phyloP scores from a whole-genome alignment of 2,329 filamentous ascomycete genomes.

The Coleophoma eucalyptorum region DNA sequence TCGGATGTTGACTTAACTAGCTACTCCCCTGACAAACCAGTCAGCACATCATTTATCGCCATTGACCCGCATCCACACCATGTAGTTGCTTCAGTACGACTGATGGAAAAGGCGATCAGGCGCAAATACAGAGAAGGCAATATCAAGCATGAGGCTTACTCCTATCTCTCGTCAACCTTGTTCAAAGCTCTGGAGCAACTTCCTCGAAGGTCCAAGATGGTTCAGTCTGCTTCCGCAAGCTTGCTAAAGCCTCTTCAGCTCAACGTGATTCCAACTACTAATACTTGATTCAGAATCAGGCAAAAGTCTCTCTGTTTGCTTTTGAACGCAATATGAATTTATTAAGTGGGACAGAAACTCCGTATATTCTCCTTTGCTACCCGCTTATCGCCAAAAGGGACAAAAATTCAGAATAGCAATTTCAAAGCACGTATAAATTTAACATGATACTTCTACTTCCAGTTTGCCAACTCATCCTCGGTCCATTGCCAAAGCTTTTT shows the following conservation, averaged over 20 bases:
- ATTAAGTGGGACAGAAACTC: too few relatives aligned
- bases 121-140: constrained; percentile 19
- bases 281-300: too few relatives aligned
- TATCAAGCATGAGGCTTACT: constrained; percentile 20
- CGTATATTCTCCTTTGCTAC: too few relatives aligned
- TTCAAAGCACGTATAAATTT: too few relatives aligned
- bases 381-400: too few relatives aligned
- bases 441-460: too few relatives aligned
- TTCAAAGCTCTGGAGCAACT: constrained; percentile 21
- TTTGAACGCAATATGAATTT: too few relatives aligned
- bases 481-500: constrained; percentile 32
- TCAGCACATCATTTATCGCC: constrained; percentile 21
- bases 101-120: constrained; percentile 23
- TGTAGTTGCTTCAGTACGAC: constrained; percentile 24
- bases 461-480: constrained; percentile 21
- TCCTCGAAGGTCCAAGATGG: constrained; percentile 27
- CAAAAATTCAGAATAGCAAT: too few relatives aligned
- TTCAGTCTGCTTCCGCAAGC: constrained; percentile 7
- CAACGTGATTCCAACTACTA: too few relatives aligned
- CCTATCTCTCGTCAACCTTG: constrained; percentile 19
- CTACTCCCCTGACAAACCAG: not conserved
- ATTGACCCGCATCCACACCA: constrained; percentile 29
- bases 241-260: not conserved
- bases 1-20: not conserved
- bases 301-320: too few relatives aligned